Evolutionary conservation across 179 eudicot genomes (phyloP).

Genomic region (Patellifolia procumbens): DNA sequence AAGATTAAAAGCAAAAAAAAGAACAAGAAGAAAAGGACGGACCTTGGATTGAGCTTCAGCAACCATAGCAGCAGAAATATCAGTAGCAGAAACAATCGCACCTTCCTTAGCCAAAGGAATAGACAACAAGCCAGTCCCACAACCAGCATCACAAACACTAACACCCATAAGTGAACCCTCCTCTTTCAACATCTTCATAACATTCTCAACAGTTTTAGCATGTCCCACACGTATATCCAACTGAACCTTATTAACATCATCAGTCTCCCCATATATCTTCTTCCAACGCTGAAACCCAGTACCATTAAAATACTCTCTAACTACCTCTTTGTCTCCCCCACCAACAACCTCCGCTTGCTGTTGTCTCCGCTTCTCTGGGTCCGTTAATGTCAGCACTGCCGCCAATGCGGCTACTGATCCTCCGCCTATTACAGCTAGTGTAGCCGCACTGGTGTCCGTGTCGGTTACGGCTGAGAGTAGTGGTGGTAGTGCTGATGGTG

Average conservation of each 20-base stretch:
- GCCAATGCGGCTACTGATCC: constrained; percentile 73
- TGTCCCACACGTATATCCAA: constrained; percentile 82
- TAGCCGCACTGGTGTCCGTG: constrained; percentile 37
- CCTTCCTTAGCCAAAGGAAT: constrained; percentile 85
- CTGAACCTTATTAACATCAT: constrained; percentile 87
- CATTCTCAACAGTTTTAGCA: constrained; percentile 85
- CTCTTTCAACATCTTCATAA: constrained; percentile 66
- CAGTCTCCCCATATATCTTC: constrained; percentile 88
- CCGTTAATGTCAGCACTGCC: constrained; percentile 62
- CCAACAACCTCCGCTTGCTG: constrained; percentile 90
- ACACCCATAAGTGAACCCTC: constrained; percentile 66
- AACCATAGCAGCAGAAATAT: constrained; percentile 97
- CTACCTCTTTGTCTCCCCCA: constrained; percentile 97
- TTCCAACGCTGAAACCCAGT: constrained; percentile 91
- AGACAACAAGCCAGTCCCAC: constrained; percentile 84
- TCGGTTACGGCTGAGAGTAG: constrained; percentile 39
- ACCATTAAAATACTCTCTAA: constrained; percentile 78
- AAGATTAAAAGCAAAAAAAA: too few relatives aligned
- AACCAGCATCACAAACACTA: constrained; percentile 90
- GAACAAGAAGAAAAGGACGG: too few relatives aligned
- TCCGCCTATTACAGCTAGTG: constrained; percentile 69
- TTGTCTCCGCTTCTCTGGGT: constrained; percentile 86
- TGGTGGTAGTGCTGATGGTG: constrained; percentile 50
- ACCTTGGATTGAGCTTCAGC: constrained; percentile 85
- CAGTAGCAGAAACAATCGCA: constrained; percentile 77